phyloP scores from a whole-genome alignment of 306 rosid genomes.

The Abrus precatorius region DNA sequence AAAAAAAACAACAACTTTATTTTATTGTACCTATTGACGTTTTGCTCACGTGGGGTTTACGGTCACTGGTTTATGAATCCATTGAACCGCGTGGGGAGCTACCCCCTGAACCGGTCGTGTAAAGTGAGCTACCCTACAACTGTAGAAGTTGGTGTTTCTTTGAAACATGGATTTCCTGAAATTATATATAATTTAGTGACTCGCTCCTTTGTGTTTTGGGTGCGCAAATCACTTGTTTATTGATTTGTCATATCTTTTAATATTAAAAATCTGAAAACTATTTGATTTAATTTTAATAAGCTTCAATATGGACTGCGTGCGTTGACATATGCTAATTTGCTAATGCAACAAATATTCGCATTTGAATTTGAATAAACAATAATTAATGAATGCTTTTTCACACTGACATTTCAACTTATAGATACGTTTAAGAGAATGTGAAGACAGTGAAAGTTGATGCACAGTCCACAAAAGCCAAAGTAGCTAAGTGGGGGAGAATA shows the following conservation, averaged over 20 bases:
- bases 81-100: neutral
- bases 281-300: slow-evolving; percentile 7
- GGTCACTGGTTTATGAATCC: neutral
- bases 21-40: neutral
- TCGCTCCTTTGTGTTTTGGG: neutral
- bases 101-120: slow-evolving; percentile 40
- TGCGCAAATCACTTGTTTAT: neutral
- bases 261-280: no score
- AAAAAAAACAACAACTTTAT: no score
- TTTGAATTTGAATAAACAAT: slow-evolving; percentile 11
- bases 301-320: slow-evolving; percentile 43
- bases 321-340: slow-evolving; percentile 36
- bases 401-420: neutral
- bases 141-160: slow-evolving; percentile 30
- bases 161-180: slow-evolving; percentile 34
- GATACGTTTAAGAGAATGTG: neutral
- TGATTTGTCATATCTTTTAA: neutral
- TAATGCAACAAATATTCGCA: neutral
- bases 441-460: slow-evolving; percentile 19
- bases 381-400: slow-evolving; percentile 20
- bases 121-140: slow-evolving; percentile 32
- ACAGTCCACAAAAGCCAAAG: slow-evolving; percentile 24
- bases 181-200: neutral
- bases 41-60: slow-evolving; percentile 37
- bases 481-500: neutral